These are phyloP conservation scores for Melastoma candidum DNA, from an alignment of 441 rosid genomes.

Conservation along the genomic window DNA sequence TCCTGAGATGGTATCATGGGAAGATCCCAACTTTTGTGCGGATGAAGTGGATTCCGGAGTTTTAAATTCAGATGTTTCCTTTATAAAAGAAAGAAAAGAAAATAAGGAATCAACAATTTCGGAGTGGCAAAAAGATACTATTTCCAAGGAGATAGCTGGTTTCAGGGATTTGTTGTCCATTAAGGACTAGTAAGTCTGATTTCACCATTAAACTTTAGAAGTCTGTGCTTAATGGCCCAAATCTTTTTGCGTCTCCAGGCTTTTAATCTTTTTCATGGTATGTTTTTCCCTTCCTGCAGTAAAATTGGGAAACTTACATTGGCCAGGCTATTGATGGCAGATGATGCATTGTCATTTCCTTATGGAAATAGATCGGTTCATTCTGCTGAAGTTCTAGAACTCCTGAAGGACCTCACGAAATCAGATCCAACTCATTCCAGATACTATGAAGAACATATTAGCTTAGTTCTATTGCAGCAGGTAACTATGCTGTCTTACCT, in stretches of 20 bases:
- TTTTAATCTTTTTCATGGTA: neutral
- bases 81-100: conserved; percentile 21
- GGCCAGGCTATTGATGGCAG: conserved; percentile 75
- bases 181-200: conserved; percentile 42
- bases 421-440: conserved; percentile 57
- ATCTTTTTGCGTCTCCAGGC: conserved; percentile 3
- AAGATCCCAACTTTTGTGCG: conserved; percentile 28
- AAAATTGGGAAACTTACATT: conserved; percentile 93
- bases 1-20: conserved; percentile 38
- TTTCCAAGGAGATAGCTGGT: conserved; percentile 44
- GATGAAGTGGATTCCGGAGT: conserved; percentile 20
- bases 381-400: conserved; percentile 49
- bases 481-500: conserved; percentile 20
- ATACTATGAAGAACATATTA: conserved; percentile 67
- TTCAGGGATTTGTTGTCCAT: conserved; percentile 38
- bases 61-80: conserved; percentile 20
- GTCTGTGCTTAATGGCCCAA: neutral
- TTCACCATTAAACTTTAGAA: conserved; percentile 3
- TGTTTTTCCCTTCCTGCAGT: conserved; percentile 23
- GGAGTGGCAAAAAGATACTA: conserved; percentile 42
- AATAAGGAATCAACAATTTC: conserved; percentile 25
- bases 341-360: conserved; percentile 29
- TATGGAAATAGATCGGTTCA: conserved; percentile 24
- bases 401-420: conserved; percentile 54
- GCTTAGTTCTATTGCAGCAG: conserved; percentile 57